Evolutionary conservation across 352 stramenopile species (phyloP), one percentile per base, ranked within the genome.

Genomic region (Thalassiosira ordinaria): DNA sequence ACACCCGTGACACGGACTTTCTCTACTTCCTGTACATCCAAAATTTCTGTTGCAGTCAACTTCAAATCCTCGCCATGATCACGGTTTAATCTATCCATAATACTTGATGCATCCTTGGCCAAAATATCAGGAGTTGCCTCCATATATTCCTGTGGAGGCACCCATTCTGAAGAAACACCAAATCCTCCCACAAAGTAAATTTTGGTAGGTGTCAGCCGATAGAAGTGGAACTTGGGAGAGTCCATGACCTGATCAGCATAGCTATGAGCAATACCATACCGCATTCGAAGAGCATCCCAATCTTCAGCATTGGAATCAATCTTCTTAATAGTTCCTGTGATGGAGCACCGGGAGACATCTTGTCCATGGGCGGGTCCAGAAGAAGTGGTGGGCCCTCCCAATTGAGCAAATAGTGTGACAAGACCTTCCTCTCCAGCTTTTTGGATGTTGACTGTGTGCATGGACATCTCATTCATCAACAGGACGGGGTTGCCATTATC

Each of bases 181-280:
- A 96, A 97, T 39, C 94, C 94, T 67, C 94, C 94, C 1, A 96
- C 92, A 70, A 91, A 97, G 74, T 96, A 96, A 78, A 96, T 92
- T 71, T 88, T 89, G 27, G 81, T 71, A 2, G 91, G 91, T 18
- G 77, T 60, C 22, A 96, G 67, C 71, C 92, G 80, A 77, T 95
- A 96, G 74, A 97, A 96, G 39, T 87, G 81, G 87, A 96, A 97
- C 64, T 93, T 93, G 27, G 90, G 92, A 68, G 82, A 93, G 53
- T 96, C 89, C 74, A 94, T 92, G 14, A 97, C 88, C 75, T 95
- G 92, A 75, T 96, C 93, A 20, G 93, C 91, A 69, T 97, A 97
- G 27, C 80, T 76, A 83, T 97, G 94, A 33, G 89, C 80, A 51
- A 97, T 86, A 7, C 86, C 89, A 83, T 96, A 97, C 26, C 84